Evolutionary conservation across 345 rosid species (phyloP), one percentile per base, ranked within the genome.

Genomic region (Populus nigra): DNA sequence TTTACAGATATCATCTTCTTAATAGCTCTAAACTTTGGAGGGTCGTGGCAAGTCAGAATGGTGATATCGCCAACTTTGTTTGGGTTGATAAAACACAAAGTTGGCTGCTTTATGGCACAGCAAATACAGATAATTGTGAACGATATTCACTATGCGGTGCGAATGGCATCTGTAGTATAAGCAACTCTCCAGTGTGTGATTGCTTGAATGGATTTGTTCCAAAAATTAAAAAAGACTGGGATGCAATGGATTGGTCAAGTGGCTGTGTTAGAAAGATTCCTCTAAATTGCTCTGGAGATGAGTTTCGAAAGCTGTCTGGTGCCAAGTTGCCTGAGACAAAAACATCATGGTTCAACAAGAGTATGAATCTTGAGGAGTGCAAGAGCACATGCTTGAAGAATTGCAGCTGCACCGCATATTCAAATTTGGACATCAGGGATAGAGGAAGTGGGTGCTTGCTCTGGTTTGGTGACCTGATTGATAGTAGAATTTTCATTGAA

Each of bases 291-390:
- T 36, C 49, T 5, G 72, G 72, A 39, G 72, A 69, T 38, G 72
- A 76, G 29, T 84, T 84, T 25, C 5, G 39, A 35, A 82, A 71
- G 78, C 18, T 25, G 2, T 25, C 43, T 2, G 76, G 80, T 8
- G 33, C 65, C 8, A 78, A 72, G 27, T 36, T 78, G 70, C 75
- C 75, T 12, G 80, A 77, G 11, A 73, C 75, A 2, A 17, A 25
- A 33, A 57, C 23, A 55, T 73, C 75, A 4, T 73, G 67, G 75
- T 73, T 29, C 35, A 57, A n/a, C 75, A 55, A 18, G 41, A 73
- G 33, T 33, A 73, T 55, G 75, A 13, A 25, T 36, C 75, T 73
- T 11, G 47, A 57, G 9, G 66, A 73, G 45, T 41, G 45, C 45
- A 41, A 41, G 45, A 41, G 45, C 45, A 41, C 45, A 41, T 41